A percentile compares a stretch with the other conserved stretches of the same genome.
Evolutionary conservation across 768 basidiomycete genomes (phyloP).

Genomic region (Russula sp.): DNA sequence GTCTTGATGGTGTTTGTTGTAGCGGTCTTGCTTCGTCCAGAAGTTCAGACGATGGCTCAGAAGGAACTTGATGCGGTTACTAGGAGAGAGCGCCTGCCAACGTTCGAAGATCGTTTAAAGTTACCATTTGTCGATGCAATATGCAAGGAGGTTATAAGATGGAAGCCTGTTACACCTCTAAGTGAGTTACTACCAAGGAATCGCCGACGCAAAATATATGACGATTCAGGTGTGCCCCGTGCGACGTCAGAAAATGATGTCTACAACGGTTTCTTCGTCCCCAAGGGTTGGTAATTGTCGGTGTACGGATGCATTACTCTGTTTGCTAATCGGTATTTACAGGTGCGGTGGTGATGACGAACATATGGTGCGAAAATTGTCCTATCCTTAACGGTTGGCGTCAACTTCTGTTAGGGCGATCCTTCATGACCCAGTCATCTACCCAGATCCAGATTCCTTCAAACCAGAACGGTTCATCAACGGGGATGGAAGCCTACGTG

Average conservation of each 20-base stretch:
- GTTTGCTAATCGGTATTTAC: not conserved
- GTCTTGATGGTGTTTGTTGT: not conserved
- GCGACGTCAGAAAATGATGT: constrained; percentile 18
- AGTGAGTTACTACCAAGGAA: constrained; percentile 16
- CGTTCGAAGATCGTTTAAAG: constrained; percentile 6
- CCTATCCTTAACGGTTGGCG: not conserved
- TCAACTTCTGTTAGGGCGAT: not conserved
- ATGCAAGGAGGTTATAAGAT: constrained; percentile 17
- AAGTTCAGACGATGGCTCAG: not conserved
- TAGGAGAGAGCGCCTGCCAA: constrained; percentile 6
- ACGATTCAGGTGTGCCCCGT: constrained; percentile 25
- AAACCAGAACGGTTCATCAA: too few relatives aligned
- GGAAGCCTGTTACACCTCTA: constrained; percentile 19
- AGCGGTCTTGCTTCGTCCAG: not conserved
- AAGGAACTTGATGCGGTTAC: constrained; percentile 1
- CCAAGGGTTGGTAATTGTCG: constrained; percentile 15
- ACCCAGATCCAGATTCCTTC: not conserved
- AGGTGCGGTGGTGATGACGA: constrained; percentile 28
- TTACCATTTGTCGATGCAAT: constrained; percentile 1
- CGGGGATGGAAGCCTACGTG: not conserved
- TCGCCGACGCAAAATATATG: too few relatives aligned
- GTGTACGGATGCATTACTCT: too few relatives aligned
- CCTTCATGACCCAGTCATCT: not conserved
- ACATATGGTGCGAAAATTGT: constrained; percentile 26
- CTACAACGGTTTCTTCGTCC: constrained; percentile 30